Evolutionary conservation across 768 basidiomycete genomes (phyloP).

Genomic region (Tubosaeta sp.): DNA sequence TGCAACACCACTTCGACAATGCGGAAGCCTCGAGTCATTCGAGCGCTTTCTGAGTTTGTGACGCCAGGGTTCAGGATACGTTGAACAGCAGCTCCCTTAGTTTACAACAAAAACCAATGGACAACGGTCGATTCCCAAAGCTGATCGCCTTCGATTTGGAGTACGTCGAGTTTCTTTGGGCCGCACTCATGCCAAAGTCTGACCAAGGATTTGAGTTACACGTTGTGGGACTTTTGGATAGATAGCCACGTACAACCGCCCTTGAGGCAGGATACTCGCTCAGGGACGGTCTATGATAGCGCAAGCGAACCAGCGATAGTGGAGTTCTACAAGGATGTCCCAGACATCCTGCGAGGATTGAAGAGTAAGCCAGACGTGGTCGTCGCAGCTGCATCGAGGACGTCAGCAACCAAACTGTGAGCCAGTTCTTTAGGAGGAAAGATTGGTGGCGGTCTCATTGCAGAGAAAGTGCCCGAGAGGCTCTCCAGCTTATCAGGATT

Average conservation of each 20-base stretch:
- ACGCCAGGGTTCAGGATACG: too few species aligned
- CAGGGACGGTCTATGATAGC: slow-evolving; percentile 25
- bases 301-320: slow-evolving; percentile 33
- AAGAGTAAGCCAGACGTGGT: slow-evolving; percentile 40
- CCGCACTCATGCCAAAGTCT: neutral
- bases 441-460: neutral
- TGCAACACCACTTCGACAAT: too few species aligned
- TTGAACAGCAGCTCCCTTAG: too few species aligned
- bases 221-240: slow-evolving; percentile 85
- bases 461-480: slow-evolving; percentile 61
- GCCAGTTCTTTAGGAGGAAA: slow-evolving; percentile 17
- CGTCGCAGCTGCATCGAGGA: slow-evolving; percentile 75
- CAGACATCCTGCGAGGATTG: slow-evolving; percentile 62
- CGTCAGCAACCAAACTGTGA: slow-evolving; percentile 63
- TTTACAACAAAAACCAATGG: too few species aligned
- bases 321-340: slow-evolving; percentile 73
- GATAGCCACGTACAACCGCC: slow-evolving; percentile 71
- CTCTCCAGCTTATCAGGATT: slow-evolving; percentile 59
- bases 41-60: too few species aligned
- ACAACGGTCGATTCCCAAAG: slow-evolving; percentile 43
- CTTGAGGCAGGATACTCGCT: slow-evolving; percentile 39
- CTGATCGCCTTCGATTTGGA: slow-evolving; percentile 82
- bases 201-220: slow-evolving; percentile 52
- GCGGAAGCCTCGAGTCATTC: too few species aligned
- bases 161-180: slow-evolving; percentile 48